Base-by-base conservation (phyloP, 805 yeast species). In the Candida namnaoensis region DNA sequence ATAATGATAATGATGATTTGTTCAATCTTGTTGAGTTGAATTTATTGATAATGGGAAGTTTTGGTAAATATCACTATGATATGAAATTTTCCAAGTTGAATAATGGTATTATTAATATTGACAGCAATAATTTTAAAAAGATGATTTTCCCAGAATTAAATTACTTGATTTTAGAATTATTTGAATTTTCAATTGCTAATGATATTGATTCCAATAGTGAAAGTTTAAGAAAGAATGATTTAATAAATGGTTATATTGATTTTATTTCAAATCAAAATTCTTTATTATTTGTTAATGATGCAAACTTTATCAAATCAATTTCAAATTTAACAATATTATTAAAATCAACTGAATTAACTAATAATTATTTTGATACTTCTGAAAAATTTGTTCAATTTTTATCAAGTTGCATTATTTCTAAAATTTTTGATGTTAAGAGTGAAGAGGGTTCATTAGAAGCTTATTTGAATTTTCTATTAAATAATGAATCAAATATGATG, bases 81-180 rank as follows among this genome's bases (percentile, higher is more conserved):
- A 38, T 48, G 38, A 38, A 47, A 12, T 54, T 56, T 38, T 42
- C 46, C 3, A 43, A 44, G 38, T 47, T 50, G 11, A 34, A 45
- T 19, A 23, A 7, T 23, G 47, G 42, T 1, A 33, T 55, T 19
- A 51, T 48, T 5, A 44, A 45, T 15, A 35, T 34, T 35, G 19
- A 19, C 19, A 5, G 9, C 3, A 27, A 40, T 27, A 10, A 30
- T 48, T 40, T 43, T 40, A 38, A 48, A 25, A 32, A 48, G 39
- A 33, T 49, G 46, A 40, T 61, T 0, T 60, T 74, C 48, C 78
- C 79, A 0, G 80, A 78, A 7, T 65, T 78, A 19, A 49, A 61
- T 32, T 53, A 53, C 38, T 44, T 65, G 25, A 50, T 61, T 1
- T 42, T 76, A 7, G 57, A 59, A 51, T 39, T 58, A 8, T 46